Conservation (phyloP, 2,329 filamentous ascomycete genomes). For the Bisporella sp. region DNA sequence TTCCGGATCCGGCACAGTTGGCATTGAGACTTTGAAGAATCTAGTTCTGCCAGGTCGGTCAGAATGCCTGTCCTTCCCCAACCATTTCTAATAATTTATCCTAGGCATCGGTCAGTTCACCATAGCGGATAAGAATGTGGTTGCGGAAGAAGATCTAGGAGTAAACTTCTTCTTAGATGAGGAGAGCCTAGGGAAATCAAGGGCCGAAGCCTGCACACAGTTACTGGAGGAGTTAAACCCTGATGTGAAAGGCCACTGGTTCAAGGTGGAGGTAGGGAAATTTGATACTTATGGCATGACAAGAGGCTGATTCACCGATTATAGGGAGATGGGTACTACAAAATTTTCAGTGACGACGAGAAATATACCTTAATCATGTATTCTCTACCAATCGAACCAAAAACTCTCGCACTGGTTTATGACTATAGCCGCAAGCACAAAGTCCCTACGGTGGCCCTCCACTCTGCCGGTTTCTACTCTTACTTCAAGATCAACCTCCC, state of each 20-base stretch:
- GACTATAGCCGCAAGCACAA: constrained; percentile 45
- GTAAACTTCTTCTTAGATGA: constrained; percentile 97
- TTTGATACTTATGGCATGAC: not conserved
- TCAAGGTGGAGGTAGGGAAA: constrained; percentile 36
- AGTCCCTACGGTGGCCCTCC: constrained; percentile 73
- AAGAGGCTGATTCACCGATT: too few relatives aligned
- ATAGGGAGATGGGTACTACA: too few relatives aligned
- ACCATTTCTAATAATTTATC: not conserved
- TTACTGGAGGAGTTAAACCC: constrained; percentile 85
- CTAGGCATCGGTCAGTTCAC: constrained; percentile 82
- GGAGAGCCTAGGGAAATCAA: constrained; percentile 64
- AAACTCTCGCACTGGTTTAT: constrained; percentile 43
- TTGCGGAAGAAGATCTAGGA: constrained; percentile 78
- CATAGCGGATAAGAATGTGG: constrained; percentile 72
- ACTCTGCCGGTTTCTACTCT: constrained; percentile 88
- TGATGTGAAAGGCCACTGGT: constrained; percentile 75
- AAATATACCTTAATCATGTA: constrained; percentile 55
- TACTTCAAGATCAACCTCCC: constrained; percentile 77
- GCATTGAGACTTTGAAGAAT: constrained; percentile 91
- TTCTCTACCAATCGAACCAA: constrained; percentile 48
- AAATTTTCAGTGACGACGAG: constrained; percentile 24
- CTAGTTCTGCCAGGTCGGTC: constrained; percentile 75
- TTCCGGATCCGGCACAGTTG: constrained; percentile 77
- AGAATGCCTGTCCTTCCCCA: not conserved
- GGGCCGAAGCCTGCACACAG: constrained; percentile 71